phyloP scores from a whole-genome alignment of 345 rosid genomes.

The Arabidopsis arenosa region DNA sequence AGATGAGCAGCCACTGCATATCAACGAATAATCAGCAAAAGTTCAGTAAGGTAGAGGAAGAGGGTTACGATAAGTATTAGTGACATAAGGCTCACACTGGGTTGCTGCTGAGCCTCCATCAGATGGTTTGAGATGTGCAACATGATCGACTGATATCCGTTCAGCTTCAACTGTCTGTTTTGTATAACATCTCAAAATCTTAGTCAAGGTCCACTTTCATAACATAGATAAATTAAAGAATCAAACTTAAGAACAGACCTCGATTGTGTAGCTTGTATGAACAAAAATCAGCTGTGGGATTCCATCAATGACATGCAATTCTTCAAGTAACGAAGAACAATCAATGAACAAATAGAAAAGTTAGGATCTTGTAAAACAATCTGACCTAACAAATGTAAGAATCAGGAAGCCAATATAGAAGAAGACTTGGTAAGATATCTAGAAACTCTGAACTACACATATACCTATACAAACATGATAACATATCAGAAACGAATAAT shows the following conservation, averaged over 20 bases:
- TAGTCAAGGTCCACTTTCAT: neutral
- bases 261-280: slow-evolving; percentile 87
- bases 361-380: slow-evolving; percentile 32
- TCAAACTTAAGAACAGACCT: slow-evolving; percentile 53
- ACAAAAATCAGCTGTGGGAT: slow-evolving; percentile 93
- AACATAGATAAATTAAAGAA: neutral
- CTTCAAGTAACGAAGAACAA: slow-evolving; percentile 49
- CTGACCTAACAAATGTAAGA: neutral
- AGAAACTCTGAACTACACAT: neutral
- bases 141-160: slow-evolving; percentile 96
- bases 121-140: slow-evolving; percentile 98
- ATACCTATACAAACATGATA: neutral
- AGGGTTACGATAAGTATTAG: neutral
- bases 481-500: neutral
- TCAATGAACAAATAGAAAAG: slow-evolving; percentile 1
- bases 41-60: neutral
- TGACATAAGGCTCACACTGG: slow-evolving; percentile 57
- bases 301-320: slow-evolving; percentile 96
- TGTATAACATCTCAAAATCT: neutral
- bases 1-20: slow-evolving; percentile 98
- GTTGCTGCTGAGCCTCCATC: slow-evolving; percentile 98
- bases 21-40: neutral
- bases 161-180: slow-evolving; percentile 97
- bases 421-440: slow-evolving; percentile 8
- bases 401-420: slow-evolving; percentile 1